Conservation (phyloP, 805 yeast genomes). For the Candida tallmaniae region DNA sequence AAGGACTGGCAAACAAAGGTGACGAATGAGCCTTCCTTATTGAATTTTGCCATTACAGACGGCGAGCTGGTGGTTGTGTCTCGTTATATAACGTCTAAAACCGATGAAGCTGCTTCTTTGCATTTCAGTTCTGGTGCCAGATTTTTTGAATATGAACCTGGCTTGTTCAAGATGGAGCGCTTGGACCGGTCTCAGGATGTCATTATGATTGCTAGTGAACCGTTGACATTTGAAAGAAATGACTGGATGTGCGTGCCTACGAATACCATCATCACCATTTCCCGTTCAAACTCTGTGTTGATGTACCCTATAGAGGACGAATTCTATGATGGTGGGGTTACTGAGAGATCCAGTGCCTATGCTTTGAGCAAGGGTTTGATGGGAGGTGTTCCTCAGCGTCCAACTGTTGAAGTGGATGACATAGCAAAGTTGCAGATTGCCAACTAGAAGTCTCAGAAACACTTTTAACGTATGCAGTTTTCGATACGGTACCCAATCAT, state of each 20-base stretch:
- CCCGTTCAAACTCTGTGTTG: conserved; percentile 73
- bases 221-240: conserved; percentile 90
- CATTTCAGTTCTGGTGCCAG: conserved; percentile 93
- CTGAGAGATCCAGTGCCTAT: conserved; percentile 65
- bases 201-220: conserved; percentile 96
- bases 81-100: conserved; percentile 80
- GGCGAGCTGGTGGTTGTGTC: conserved; percentile 83
- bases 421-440: too few species aligned
- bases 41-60: conserved; percentile 94
- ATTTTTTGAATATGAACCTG: conserved; percentile 86
- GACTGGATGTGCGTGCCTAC: conserved; percentile 98
- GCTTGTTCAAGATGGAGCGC: conserved; percentile 92
- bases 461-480: too few species aligned
- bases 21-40: conserved; percentile 63
- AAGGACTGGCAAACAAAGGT: conserved; percentile 75
- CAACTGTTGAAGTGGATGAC: too few species aligned
- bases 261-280: conserved; percentile 77
- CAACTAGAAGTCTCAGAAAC: too few species aligned
- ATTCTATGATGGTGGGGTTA: conserved; percentile 68
- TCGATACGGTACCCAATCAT: too few species aligned
- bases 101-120: conserved; percentile 94
- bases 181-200: conserved; percentile 89
- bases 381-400: conserved; percentile 80
- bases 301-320: conserved; percentile 91
- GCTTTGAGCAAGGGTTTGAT: conserved; percentile 91